phyloP scores from a whole-genome alignment of 345 rosid genomes.

The Citropsis articulata region DNA sequence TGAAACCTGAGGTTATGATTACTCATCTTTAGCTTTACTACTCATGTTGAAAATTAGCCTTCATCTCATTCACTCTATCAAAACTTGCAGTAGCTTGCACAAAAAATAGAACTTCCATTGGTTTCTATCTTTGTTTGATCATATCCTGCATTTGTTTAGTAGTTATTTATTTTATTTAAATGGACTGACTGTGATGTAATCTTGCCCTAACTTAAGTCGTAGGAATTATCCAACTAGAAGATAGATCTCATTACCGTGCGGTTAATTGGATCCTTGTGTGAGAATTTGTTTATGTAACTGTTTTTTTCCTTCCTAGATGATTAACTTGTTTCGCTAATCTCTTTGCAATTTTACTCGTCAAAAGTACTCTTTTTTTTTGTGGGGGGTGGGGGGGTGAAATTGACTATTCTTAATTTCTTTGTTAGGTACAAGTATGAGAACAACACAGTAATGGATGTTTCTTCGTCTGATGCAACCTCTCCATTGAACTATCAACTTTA shows the following conservation, averaged over 20 bases:
- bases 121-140: neutral
- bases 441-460: conserved; percentile 70
- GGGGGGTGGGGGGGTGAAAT: neutral
- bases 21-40: too few species aligned
- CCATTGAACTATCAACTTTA: conserved; percentile 70
- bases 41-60: neutral
- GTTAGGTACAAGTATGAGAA: conserved; percentile 85
- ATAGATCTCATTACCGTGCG: neutral
- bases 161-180: neutral
- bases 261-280: neutral
- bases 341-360: neutral
- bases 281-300: neutral
- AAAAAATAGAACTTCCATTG: neutral
- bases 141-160: neutral
- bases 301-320: neutral
- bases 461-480: conserved; percentile 70
- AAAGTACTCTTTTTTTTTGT: neutral
- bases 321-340: neutral
- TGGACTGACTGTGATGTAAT: neutral
- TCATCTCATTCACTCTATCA: neutral
- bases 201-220: neutral
- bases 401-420: conserved; percentile 12
- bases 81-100: neutral
- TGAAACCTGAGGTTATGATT: conserved; percentile 66
- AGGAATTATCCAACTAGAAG: neutral